Evolutionary conservation across 495 filamentous ascomycete species (phyloP).

Genomic region (Trichocladium antarcticum): DNA sequence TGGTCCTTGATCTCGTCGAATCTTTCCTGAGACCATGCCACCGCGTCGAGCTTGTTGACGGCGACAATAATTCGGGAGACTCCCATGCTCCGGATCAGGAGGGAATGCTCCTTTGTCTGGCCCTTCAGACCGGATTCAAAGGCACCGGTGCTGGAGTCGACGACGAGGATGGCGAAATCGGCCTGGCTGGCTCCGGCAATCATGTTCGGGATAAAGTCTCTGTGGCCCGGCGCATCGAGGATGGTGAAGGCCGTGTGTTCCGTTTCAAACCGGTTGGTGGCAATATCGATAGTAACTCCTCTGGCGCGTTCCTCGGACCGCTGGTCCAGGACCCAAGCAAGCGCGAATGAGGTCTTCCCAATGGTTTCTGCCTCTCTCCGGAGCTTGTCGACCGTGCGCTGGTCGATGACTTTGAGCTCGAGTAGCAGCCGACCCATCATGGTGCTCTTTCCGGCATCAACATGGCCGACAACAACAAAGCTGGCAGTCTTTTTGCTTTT

Average conservation of each 20-base stretch:
- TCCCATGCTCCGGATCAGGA: constrained; percentile 85
- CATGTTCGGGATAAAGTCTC: constrained; percentile 97
- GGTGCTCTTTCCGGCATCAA: constrained; percentile 95
- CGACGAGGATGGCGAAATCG: constrained; percentile 90
- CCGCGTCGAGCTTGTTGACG: constrained; percentile 87
- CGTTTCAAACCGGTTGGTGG: constrained; percentile 86
- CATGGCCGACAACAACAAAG: constrained; percentile 96
- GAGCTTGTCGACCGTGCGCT: constrained; percentile 79
- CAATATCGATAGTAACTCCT: constrained; percentile 96
- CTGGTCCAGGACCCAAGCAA: constrained; percentile 93
- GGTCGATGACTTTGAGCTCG: constrained; percentile 76
- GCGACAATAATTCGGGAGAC: constrained; percentile 79
- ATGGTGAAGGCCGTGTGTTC: constrained; percentile 81
- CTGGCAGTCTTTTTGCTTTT: constrained; percentile 73
- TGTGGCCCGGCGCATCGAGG: constrained; percentile 86
- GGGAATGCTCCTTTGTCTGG: constrained; percentile 86
- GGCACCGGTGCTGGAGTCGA: constrained; percentile 76
- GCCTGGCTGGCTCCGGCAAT: constrained; percentile 93
- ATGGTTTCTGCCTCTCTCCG: constrained; percentile 79
- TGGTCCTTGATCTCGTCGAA: constrained; percentile 81
- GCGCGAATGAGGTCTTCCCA: constrained; percentile 87
- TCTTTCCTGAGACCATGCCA: constrained; percentile 65
- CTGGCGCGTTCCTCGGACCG: constrained; percentile 73
- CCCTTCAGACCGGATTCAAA: constrained; percentile 90
- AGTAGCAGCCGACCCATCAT: constrained; percentile 91